Percentiles rank a stretch among this genome's conserved stretches.
Evolutionary conservation across 2,329 filamentous ascomycete species (phyloP).

Genomic region (Periglandula ipomoeae): DNA sequence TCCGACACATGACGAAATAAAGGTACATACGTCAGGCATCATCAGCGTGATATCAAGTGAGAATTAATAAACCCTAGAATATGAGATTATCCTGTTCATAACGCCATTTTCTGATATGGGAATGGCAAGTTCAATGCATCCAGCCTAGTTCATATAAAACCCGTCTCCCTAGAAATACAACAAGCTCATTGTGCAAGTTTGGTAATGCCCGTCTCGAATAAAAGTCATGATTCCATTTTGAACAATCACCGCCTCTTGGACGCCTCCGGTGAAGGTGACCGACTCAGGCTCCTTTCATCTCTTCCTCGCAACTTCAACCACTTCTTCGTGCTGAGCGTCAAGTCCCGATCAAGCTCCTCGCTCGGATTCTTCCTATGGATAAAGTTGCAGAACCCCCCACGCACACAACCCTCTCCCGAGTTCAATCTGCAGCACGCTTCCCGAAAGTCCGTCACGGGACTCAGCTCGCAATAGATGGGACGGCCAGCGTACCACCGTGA

Average conservation of each 20-base stretch:
- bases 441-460: constrained; percentile 93
- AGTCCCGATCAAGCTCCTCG: constrained; percentile 77
- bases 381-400: constrained; percentile 98
- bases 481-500: constrained; percentile 92
- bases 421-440: constrained; percentile 96
- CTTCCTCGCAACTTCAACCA: constrained; percentile 80
- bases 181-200: not conserved
- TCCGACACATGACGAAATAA: not conserved
- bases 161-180: not conserved
- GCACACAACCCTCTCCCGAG: constrained; percentile 86
- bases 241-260: constrained; percentile 49
- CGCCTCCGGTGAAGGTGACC: constrained; percentile 82
- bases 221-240: not conserved
- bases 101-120: constrained; percentile 15
- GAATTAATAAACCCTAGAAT: constrained; percentile 10
- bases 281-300: constrained; percentile 71
- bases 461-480: constrained; percentile 96
- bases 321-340: constrained; percentile 88
- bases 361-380: constrained; percentile 95
- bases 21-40: constrained; percentile 8
- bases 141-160: not conserved
- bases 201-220: not conserved
- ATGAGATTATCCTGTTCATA: constrained; percentile 11
- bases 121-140: not conserved
- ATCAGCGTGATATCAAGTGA: constrained; percentile 4